Base-by-base conservation (phyloP, 1,284 basidiomycete genomes). In the Austroboletus sp. region DNA sequence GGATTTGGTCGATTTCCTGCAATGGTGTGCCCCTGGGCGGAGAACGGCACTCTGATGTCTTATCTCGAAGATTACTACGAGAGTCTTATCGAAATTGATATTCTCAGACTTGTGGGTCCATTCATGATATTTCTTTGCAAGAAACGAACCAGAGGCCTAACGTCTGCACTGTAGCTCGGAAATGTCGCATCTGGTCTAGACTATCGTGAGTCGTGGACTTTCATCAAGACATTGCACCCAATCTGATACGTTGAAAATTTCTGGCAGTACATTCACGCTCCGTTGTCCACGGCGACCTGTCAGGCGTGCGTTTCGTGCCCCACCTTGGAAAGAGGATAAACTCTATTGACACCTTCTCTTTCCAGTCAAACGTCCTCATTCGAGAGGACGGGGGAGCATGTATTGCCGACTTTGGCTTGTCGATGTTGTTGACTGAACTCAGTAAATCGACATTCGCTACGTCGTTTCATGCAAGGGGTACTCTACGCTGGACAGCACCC, bases 21-120 rank as follows among this genome's bases (percentile, higher is more conserved):
- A 3, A 42, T 59, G 47, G 59, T 59, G 16, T 62, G 45, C 19
- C 57, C 60, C 2, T 59, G 57, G 57, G 26, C 40, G 6, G 29
- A 62, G 0, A 56, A 62, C 8, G 60, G 60, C 1, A 19, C 50
- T 0, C 25, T 62, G 34, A 52, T 48, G 1, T 26, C 33, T n/a
- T 60, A 56, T 45, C 46, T 62, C 15, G 46, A 43, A 9, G 16
- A 34, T 3, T 15, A 15, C 11, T 21, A 48, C 3, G 21, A 40
- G 11, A 13, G 4, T 1, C 36, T 58, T 13, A 37, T 45, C 1
- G 16, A 9, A 10, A 7, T 29, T 4, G 40, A 49, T 9, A 46
- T 48, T n/a, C 42, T 60, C 23, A 32, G 23, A 13, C 35, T 59
- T 25, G 57, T 60, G 3, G 0, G 50, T 30, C 29, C 23, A 23